These are phyloP conservation scores for Annulohypoxylon stygium DNA, from an alignment of 495 filamentous ascomycete species.

Conservation along the genomic window DNA sequence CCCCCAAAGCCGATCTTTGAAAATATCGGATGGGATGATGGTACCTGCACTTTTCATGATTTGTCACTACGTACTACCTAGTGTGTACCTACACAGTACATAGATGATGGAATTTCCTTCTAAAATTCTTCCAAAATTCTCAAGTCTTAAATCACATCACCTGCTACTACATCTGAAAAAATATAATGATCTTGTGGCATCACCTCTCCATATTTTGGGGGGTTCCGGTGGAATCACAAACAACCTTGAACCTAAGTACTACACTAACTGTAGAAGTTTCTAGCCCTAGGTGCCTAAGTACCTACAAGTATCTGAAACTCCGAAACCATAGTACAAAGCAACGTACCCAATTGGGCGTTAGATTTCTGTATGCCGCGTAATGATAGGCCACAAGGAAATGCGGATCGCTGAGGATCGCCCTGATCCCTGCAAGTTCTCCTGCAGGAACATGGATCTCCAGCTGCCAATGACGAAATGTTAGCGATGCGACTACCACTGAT, in stretches of 20 bases:
- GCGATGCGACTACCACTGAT: conserved; percentile 3
- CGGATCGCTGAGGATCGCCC: conserved; percentile 26
- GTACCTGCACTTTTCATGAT: neutral
- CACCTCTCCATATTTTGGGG: neutral
- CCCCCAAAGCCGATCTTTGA: conserved; percentile 15
- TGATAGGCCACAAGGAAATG: conserved; percentile 28
- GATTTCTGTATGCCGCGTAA: conserved; percentile 11
- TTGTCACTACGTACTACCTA: neutral
- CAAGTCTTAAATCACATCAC: conserved; percentile 16
- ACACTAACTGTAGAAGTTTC: neutral
- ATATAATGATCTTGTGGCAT: neutral
- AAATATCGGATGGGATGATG: conserved; percentile 19
- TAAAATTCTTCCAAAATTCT: neutral
- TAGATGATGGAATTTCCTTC: neutral
- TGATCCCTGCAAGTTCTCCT: conserved; percentile 25
- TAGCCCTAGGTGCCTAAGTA: neutral
- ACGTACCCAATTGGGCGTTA: neutral
- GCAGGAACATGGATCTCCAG: conserved; percentile 35
- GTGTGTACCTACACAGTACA: too few species aligned
- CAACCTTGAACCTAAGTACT: neutral
- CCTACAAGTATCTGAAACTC: neutral
- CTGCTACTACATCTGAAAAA: neutral
- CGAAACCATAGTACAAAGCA: conserved; percentile 11
- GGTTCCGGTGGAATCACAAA: neutral
- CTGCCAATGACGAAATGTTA: conserved; percentile 31